Conservation (phyloP, 176 grass and related monocot genomes). For the Thinopyrum elongatum region DNA sequence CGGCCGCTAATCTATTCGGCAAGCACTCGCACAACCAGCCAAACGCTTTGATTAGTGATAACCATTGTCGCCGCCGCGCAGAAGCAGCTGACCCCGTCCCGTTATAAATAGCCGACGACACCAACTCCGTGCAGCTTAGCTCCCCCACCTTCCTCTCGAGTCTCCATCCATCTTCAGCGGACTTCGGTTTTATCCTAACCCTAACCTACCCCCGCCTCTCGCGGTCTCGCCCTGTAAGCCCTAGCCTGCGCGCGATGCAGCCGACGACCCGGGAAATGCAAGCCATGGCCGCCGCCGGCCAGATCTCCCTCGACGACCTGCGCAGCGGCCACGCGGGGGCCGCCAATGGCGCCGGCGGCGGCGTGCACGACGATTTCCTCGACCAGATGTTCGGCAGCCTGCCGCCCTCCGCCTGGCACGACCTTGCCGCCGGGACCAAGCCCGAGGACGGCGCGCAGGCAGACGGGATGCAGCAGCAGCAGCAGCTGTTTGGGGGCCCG, state of each 20-base stretch:
- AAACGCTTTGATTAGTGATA: conserved; percentile 26
- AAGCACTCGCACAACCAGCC: neutral
- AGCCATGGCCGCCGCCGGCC: conserved; percentile 41
- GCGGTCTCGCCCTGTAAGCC: neutral
- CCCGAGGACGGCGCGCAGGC: conserved; percentile 25
- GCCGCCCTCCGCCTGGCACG: conserved; percentile 66
- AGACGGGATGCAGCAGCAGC: conserved; percentile 35
- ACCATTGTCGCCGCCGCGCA: neutral
- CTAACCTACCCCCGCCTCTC: conserved; percentile 15
- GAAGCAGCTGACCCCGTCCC: conserved; percentile 23
- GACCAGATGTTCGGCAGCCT: conserved; percentile 78
- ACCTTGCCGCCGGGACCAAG: conserved; percentile 28
- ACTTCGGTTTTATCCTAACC: conserved; percentile 19
- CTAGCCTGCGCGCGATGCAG: conserved; percentile 50
- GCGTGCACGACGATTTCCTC: conserved; percentile 81
- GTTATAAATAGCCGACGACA: conserved; percentile 48
- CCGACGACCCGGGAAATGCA: conserved; percentile 60
- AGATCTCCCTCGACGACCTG: conserved; percentile 59
- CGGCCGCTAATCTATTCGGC: neutral
- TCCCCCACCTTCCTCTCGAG: neutral
- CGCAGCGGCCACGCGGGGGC: conserved; percentile 5
- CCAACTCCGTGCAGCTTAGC: conserved; percentile 17
- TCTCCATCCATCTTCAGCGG: conserved; percentile 4
- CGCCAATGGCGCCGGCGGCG: conserved; percentile 9
- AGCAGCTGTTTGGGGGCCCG: conserved; percentile 34